Conservation (phyloP, 805 yeast genomes). For the Phaffomyces opuntiae region DNA sequence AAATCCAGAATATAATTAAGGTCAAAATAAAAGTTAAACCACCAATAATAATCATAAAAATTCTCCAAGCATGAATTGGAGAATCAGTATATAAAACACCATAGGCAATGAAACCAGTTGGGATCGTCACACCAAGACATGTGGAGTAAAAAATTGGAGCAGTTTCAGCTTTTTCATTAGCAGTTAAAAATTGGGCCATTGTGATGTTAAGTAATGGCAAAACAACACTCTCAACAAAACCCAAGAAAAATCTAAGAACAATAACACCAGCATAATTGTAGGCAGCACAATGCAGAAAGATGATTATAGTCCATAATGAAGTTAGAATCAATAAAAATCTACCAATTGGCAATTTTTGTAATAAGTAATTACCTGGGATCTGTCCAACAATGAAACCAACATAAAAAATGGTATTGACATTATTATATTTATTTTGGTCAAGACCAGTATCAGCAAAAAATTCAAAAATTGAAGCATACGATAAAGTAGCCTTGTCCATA, state of each 20-base stretch:
- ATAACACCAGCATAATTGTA: conserved; percentile 38
- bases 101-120: conserved; percentile 43
- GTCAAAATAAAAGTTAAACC: conserved; percentile 40
- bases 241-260: conserved; percentile 43
- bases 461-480: conserved; percentile 42
- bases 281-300: conserved; percentile 41
- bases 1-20: conserved; percentile 29
- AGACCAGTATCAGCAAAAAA: conserved; percentile 40
- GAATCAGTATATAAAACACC: conserved; percentile 28
- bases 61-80: conserved; percentile 37
- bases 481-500: conserved; percentile 45
- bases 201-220: conserved; percentile 40
- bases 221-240: conserved; percentile 40
- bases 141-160: conserved; percentile 49
- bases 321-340: conserved; percentile 31
- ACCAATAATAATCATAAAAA: conserved; percentile 51
- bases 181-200: conserved; percentile 42
- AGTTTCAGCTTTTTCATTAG: conserved; percentile 40
- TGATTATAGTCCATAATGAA: conserved; percentile 38
- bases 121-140: conserved; percentile 45
- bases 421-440: conserved; percentile 36
- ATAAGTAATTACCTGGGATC: conserved; percentile 32
- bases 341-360: conserved; percentile 39
- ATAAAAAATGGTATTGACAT: conserved; percentile 45
- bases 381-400: conserved; percentile 46